Base-by-base conservation (phyloP, 2,329 filamentous ascomycete species). In the Ophiostoma sp. region DNA sequence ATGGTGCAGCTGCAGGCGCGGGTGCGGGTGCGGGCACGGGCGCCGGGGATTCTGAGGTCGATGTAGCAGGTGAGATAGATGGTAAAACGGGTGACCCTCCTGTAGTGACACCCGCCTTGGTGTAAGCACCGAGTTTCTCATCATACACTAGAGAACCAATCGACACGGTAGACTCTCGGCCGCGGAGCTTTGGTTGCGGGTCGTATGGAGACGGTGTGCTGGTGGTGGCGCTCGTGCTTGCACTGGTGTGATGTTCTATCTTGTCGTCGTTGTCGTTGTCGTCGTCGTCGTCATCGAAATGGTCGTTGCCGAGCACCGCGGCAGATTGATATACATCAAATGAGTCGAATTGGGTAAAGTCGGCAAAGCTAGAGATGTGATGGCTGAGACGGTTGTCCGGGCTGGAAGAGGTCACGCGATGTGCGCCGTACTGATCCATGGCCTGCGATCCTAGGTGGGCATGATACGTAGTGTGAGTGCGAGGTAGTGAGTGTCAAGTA, bases 311-410 rank as follows among this genome's bases (percentile, higher is more conserved):
- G 2, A 68, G 76, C 72, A 57, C 73, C 65, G 48, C 68, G n/a
- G 71, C 72, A 11, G 71, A 67, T 23, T 71, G 67, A 67, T 72
- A 70, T 1, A 76, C 78, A 69, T 89, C 89, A 76, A 94, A 97
- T 44, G 72, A 74, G 31, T 74, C 76, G 54, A 75, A 75, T 71
- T 77, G 76, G 60, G 74, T 72, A 35, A 79, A 74, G 60, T 79
- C 78, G 20, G 76, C 75, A 7, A 79, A 72, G 41, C 73, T 76
- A 20, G 77, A 76, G 67, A 78, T 77, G 69, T 71, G 71, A 39
- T 71, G 64, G 66, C 68, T 72, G 36, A 71, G 20, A 1, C 20
- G 31, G 27, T 67, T 44, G 20, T 70, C 68, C 10, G 60, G 48
- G 67, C 31, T 41, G 67, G 36, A 57, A 23, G 68, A 54, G 15